These are phyloP conservation scores for Thelephora ganbajun DNA, from an alignment of 768 basidiomycete genomes.

Conservation along the genomic window DNA sequence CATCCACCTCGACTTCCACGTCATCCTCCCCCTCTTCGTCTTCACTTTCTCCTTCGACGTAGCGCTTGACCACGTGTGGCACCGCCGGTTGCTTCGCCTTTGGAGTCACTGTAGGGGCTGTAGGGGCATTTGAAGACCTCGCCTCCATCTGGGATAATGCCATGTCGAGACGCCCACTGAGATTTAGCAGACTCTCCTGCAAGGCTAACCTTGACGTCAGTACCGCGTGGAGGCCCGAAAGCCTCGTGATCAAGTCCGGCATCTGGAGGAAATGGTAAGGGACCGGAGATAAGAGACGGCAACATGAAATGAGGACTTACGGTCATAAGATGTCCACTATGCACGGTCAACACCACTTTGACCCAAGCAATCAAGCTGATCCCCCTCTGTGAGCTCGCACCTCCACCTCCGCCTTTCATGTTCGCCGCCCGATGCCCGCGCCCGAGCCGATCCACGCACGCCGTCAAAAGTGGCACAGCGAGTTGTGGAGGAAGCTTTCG, in stretches of 20 bases:
- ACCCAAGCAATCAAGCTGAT: slow-evolving; percentile 62
- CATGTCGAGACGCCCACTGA: slow-evolving; percentile 87
- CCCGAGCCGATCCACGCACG: slow-evolving; percentile 82
- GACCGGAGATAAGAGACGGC: background rate
- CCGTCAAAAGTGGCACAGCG: slow-evolving; percentile 71
- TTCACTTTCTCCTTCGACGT: slow-evolving; percentile 76
- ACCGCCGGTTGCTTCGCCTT: slow-evolving; percentile 23
- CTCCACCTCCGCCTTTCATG: slow-evolving; percentile 67
- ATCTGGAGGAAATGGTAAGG: slow-evolving; percentile 36
- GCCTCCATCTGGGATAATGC: slow-evolving; percentile 89
- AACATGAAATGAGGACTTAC: slow-evolving; percentile 31
- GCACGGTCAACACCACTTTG: slow-evolving; percentile 68
- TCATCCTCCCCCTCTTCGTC: slow-evolving; percentile 49
- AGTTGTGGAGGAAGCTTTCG: slow-evolving; percentile 75
- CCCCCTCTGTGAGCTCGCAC: slow-evolving; percentile 68
- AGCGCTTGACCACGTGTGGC: slow-evolving; percentile 26
- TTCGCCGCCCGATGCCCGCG: slow-evolving; percentile 56
- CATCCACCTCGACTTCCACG: slow-evolving; percentile 47
- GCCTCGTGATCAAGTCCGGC: slow-evolving; percentile 79
- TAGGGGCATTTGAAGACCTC: slow-evolving; percentile 59
- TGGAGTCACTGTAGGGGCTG: slow-evolving; percentile 29
- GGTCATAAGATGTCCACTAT: slow-evolving; percentile 89
- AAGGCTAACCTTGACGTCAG: slow-evolving; percentile 68
- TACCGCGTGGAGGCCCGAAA: slow-evolving; percentile 74
- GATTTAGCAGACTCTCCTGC: slow-evolving; percentile 71